Base-by-base conservation (phyloP, 2,329 filamentous ascomycete species). In the Chaetomiaceae sp. region DNA sequence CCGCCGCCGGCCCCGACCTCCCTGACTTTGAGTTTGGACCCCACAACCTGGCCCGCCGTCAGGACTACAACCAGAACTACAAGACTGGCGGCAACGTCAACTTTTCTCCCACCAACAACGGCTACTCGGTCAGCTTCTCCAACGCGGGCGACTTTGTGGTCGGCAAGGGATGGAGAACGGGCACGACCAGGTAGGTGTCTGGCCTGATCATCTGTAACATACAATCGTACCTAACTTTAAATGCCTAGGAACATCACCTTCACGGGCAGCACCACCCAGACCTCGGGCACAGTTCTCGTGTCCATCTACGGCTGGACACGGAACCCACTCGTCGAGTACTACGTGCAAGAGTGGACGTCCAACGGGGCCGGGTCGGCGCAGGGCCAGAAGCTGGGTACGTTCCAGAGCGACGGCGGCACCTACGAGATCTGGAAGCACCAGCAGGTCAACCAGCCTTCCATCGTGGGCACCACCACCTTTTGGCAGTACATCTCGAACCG, bases 151-250 rank as follows among this genome's bases (percentile, higher is more conserved):
- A 81, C 66, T 78, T 81, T 50, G 77, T 80, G 35, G 76, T 71
- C 55, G 79, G 79, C 48, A 82, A 81, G 62, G 79, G 79, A 40
- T 82, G 79, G 79, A 72, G 69, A 46, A 72, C 74, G 31, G 79
- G 78, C 40, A 69, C 66, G 35, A 66, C 66, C n/a, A 70, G 75
- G 77, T 79, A 70, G 53, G 65, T 10, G 4, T 4, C 5, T 35
- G 6, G 6, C 25, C 25, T 3, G 6, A 7, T 27, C 10, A 6
- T 10, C 10, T 27, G 25, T 27, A 10, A 27, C 25, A 10, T n/a
- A n/a, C n/a, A 27, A 10, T 27, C 25, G 25, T 27, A 7, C 25
- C 25, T n/a, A n/a, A n/a, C n/a, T n/a, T n/a, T n/a, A n/a, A n/a
- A n/a, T n/a, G n/a, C n/a, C 27, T 31, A 66, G 65, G 4, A 64